Conservation (phyloP, 2,329 filamentous ascomycete species). For the Hypomyces perniciosus region DNA sequence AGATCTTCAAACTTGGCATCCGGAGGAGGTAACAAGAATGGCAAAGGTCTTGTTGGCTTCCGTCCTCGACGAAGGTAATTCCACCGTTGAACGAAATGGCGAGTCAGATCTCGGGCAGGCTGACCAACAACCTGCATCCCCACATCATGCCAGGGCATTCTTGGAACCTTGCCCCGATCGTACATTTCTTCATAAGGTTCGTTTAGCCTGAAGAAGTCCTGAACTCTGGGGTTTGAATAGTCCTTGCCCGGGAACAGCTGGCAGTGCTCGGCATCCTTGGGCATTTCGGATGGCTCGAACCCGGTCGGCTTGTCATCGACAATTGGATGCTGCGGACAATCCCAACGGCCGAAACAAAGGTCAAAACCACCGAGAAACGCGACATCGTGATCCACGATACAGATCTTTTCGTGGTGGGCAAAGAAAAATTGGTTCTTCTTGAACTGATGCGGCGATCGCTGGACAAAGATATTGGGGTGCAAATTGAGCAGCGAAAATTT, state of each 20-base stretch:
- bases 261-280: slow-evolving; percentile 87
- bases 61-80: slow-evolving; percentile 92
- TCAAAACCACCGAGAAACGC: slow-evolving; percentile 95
- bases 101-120: slow-evolving; percentile 85
- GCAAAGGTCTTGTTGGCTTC: slow-evolving; percentile 87
- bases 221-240: slow-evolving; percentile 92
- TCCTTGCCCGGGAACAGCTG: slow-evolving; percentile 97
- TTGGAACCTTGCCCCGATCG: slow-evolving; percentile 75
- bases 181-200: slow-evolving; percentile 99
- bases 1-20: slow-evolving; percentile 85
- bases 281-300: slow-evolving; percentile 69
- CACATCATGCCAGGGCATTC: slow-evolving; percentile 99
- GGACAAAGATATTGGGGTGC: slow-evolving; percentile 93
- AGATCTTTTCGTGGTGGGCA: slow-evolving; percentile 98
- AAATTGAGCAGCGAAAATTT: slow-evolving; percentile 94
- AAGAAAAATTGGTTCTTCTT: slow-evolving; percentile 99
- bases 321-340: slow-evolving; percentile 86
- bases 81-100: slow-evolving; percentile 97
- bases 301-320: slow-evolving; percentile 93
- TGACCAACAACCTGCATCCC: slow-evolving; percentile 97
- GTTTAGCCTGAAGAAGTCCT: slow-evolving; percentile 89
- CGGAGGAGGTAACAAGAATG: slow-evolving; percentile 86
- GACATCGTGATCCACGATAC: slow-evolving; percentile 90
- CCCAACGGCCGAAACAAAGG: slow-evolving; percentile 95
- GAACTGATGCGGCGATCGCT: slow-evolving; percentile 94